These are phyloP conservation scores for Pichia kluyveri DNA, from an alignment of 805 yeast genomes.

Conservation along the genomic window DNA sequence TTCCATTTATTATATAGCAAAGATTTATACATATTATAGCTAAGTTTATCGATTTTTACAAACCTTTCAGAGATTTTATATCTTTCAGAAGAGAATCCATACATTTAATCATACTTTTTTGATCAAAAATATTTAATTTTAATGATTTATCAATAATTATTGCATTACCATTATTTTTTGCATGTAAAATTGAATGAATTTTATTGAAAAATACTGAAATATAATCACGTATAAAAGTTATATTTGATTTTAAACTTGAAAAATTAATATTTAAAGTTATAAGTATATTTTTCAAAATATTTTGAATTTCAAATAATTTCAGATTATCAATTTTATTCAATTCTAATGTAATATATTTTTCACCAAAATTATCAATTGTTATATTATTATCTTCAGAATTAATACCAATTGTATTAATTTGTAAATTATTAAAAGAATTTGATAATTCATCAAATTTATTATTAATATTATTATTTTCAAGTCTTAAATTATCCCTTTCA, in stretches of 20 bases:
- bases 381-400: neutral
- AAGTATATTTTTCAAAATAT: conserved; percentile 15
- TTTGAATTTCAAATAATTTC: conserved; percentile 11
- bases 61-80: conserved; percentile 7
- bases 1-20: conserved; percentile 3
- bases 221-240: conserved; percentile 11
- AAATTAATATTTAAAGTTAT: conserved; percentile 9
- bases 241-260: conserved; percentile 3
- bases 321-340: conserved; percentile 10
- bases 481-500: neutral
- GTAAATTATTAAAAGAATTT: too few relatives aligned
- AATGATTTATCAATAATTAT: conserved; percentile 2
- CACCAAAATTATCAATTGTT: neutral
- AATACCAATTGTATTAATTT: neutral
- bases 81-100: conserved; percentile 9
- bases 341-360: neutral
- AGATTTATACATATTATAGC: neutral
- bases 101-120: conserved; percentile 8
- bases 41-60: neutral
- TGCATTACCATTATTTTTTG: neutral
- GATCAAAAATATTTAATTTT: conserved; percentile 3
- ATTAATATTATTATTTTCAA: neutral
- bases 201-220: conserved; percentile 9
- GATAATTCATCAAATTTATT: neutral
- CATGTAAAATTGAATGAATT: conserved; percentile 11